Percentiles rank a stretch among this genome's conserved stretches.
phyloP scores from a whole-genome alignment of 768 basidiomycete species.

The Lactifluus volemus region DNA sequence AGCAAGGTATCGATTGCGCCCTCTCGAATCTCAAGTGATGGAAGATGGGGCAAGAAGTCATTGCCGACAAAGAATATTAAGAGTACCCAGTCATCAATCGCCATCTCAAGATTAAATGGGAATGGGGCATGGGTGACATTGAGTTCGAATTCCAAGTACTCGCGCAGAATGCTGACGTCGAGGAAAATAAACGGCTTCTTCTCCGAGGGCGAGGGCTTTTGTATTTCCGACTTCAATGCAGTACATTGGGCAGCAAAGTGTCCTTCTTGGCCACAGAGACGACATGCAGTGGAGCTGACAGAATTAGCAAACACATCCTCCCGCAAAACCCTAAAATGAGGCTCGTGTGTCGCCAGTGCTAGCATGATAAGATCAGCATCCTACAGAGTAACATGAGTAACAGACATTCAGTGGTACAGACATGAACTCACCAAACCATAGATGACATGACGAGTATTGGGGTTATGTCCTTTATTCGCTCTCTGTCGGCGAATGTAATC shows the following conservation, averaged over 20 bases:
- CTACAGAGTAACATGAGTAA: slow-evolving; percentile 32
- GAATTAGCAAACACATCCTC: slow-evolving; percentile 96
- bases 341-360: slow-evolving; percentile 94
- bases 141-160: slow-evolving; percentile 96
- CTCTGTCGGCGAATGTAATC: slow-evolving; percentile 93
- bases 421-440: slow-evolving; percentile 74
- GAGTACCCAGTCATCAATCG: slow-evolving; percentile 99
- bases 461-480: slow-evolving; percentile 79
- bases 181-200: slow-evolving; percentile 99
- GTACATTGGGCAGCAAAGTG: slow-evolving; percentile 96
- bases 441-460: slow-evolving; percentile 94
- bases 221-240: slow-evolving; percentile 59
- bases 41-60: slow-evolving; percentile 97
- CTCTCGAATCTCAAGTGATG: slow-evolving; percentile 97
- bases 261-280: slow-evolving; percentile 89
- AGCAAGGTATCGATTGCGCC: slow-evolving; percentile 97
- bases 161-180: slow-evolving; percentile 90
- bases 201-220: slow-evolving; percentile 53
- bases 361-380: slow-evolving; percentile 99
- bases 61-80: slow-evolving; percentile 99
- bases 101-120: slow-evolving; percentile 89
- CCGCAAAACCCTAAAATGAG: slow-evolving; percentile 93
- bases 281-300: slow-evolving; percentile 66
- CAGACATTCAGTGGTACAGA: not conserved
- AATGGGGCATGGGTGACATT: slow-evolving; percentile 70